Conservation (phyloP, 768 basidiomycete species). For the Auricularia sp. region DNA sequence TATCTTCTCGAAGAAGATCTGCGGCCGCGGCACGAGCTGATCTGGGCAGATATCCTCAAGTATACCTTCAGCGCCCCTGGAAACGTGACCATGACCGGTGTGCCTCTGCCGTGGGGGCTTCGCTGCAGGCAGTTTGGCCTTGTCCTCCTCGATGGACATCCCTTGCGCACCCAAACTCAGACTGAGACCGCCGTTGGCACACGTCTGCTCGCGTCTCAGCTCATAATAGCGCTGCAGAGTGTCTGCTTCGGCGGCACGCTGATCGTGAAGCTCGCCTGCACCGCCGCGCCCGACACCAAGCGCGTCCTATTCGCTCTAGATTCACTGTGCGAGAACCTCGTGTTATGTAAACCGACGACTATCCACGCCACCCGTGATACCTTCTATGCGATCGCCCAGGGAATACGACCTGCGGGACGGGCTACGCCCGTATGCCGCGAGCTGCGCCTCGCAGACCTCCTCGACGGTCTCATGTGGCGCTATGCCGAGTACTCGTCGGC, state of each 20-base stretch:
- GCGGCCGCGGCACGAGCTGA: slow-evolving; percentile 15
- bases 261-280: slow-evolving; percentile 23
- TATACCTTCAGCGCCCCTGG: slow-evolving; percentile 9
- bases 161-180: slow-evolving; percentile 15
- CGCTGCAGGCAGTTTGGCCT: slow-evolving; percentile 15
- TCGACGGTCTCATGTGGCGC: not conserved
- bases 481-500: not conserved
- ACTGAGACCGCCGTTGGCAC: slow-evolving; percentile 11
- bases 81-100: slow-evolving; percentile 1
- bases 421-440: not conserved
- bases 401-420: not conserved
- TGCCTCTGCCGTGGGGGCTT: not conserved
- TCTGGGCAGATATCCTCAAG: slow-evolving; percentile 15
- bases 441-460: not conserved
- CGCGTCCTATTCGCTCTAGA: slow-evolving; percentile 23
- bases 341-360: slow-evolving; percentile 20
- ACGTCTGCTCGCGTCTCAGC: slow-evolving; percentile 21
- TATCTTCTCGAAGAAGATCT: slow-evolving; percentile 14
- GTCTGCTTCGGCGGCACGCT: slow-evolving; percentile 19
- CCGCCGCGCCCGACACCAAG: slow-evolving; percentile 18
- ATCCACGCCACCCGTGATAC: slow-evolving; percentile 21
- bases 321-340: slow-evolving; percentile 14
- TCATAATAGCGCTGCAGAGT: slow-evolving; percentile 20
- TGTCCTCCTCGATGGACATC: slow-evolving; percentile 26
- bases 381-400: slow-evolving; percentile 23